Percentiles rank a stretch among this genome's conserved stretches.
Evolutionary conservation across 1,139 yeast species (phyloP).

Genomic region (Pichia sorboxylosa): DNA sequence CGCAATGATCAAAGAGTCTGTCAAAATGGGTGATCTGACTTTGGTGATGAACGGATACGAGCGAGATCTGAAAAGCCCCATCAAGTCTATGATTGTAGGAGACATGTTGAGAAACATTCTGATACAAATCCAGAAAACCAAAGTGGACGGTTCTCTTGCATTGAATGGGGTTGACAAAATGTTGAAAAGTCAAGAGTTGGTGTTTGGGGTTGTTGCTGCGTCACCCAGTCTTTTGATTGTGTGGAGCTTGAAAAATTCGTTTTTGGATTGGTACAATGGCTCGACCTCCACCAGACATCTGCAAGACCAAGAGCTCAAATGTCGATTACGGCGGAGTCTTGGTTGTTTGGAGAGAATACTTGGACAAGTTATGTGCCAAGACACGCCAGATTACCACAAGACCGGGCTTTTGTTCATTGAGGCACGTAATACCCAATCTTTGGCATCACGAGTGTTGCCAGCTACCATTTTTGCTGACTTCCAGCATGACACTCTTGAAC

Average conservation of each 20-base stretch:
- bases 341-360: constrained; percentile 46
- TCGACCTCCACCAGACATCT: neutral
- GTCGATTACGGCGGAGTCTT: constrained; percentile 36
- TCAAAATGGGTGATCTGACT: constrained; percentile 32
- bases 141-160: constrained; percentile 89
- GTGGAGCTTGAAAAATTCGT: constrained; percentile 28
- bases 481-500: constrained; percentile 44
- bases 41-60: constrained; percentile 75
- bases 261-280: constrained; percentile 9
- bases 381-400: constrained; percentile 18
- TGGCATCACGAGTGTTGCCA: constrained; percentile 40
- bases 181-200: constrained; percentile 81
- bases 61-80: constrained; percentile 57
- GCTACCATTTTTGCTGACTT: constrained; percentile 35
- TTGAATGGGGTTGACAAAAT: constrained; percentile 83
- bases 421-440: constrained; percentile 38
- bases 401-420: constrained; percentile 52
- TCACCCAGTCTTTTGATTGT: constrained; percentile 65
- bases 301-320: constrained; percentile 2
- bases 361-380: constrained; percentile 12
- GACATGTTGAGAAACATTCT: constrained; percentile 63
- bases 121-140: constrained; percentile 87
- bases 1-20: constrained; percentile 18
- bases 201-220: constrained; percentile 82
- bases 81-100: constrained; percentile 54